These are phyloP conservation scores for Lasiodiplodia gonubiensis DNA, from an alignment of 2,329 filamentous ascomycete genomes.

Conservation along the genomic window DNA sequence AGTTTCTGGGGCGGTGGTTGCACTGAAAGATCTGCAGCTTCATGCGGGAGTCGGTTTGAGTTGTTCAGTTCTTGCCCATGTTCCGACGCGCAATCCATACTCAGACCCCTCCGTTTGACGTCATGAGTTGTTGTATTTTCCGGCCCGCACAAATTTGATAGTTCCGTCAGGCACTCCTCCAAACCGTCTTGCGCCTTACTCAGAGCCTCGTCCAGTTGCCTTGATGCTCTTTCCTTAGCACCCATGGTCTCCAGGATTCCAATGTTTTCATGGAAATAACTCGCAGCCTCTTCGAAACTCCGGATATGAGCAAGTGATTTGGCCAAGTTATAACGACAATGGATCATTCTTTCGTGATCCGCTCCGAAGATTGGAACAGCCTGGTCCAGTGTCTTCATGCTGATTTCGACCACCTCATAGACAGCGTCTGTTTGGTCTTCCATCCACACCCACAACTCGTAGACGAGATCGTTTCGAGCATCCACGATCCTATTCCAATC, in stretches of 20 bases:
- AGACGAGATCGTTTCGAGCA: not conserved
- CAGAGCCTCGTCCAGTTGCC: not conserved
- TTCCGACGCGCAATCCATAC: too few relatives aligned
- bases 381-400: not conserved
- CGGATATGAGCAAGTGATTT: not conserved
- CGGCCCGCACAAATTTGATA: too few relatives aligned
- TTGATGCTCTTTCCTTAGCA: not conserved
- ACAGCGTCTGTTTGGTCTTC: not conserved
- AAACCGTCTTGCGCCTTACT: not conserved
- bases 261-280: not conserved
- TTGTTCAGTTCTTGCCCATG: too few relatives aligned
- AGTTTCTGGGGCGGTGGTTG: too few relatives aligned
- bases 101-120: too few relatives aligned
- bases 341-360: not conserved
- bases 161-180: not conserved
- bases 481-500: not conserved
- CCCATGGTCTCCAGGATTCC: not conserved
- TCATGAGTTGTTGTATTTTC: not conserved
- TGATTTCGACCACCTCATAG: not conserved
- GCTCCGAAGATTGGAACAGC: not conserved
- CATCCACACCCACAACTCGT: not conserved
- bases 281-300: not conserved
- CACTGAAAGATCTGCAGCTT: too few relatives aligned
- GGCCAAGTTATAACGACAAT: not conserved
- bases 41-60: too few relatives aligned